Base-by-base conservation (phyloP, 768 basidiomycete genomes). In the Boletus pseudo-olivaceus region DNA sequence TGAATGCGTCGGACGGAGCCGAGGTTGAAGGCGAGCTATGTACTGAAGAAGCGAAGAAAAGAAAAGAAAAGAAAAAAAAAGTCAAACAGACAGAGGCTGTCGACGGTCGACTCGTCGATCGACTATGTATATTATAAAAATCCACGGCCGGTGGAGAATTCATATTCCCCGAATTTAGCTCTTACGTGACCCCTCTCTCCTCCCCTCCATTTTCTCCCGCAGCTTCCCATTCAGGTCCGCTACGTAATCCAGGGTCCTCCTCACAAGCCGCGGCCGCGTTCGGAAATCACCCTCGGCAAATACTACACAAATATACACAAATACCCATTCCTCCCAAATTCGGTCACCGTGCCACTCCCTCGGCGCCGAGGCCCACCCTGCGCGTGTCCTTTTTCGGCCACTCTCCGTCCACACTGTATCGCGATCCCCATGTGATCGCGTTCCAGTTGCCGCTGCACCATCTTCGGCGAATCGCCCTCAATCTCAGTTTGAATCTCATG, bases 351-450 rank as follows among this genome's bases (percentile, higher is more conserved):
- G 58, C 72, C 70, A 68, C 56, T 57, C 57, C 74, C 73, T 76
- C 73, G 73, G 74, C 73, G 73, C 73, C 74, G 73, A 74, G 73
- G 74, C n/a, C 10, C 61, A 42, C 55, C 60, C 51, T 64, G 53
- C 43, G 37, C 58, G 37, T 62, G 55, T 59, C 71, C 68, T 64
- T 65, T 65, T 64, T 54, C 48, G 65, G 62, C 60, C 63, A 61
- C 56, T 49, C 64, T 72, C 72, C 65, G 65, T 47, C 60, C 71
- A 66, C 63, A 59, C 58, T 60, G 58, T 62, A 67, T 67, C 66
- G 63, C 60, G 58, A 65, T 61, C 61, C 61, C 64, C 70, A 71
- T 69, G 67, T 69, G 65, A 67, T 65, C 62, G 53, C 47, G 49
- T 48, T 59, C 58, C 62, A 70, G 67, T 69, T 59, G 72, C 69